phyloP scores from a whole-genome alignment of 805 yeast species.

The Schwanniomyces occidentalis region DNA sequence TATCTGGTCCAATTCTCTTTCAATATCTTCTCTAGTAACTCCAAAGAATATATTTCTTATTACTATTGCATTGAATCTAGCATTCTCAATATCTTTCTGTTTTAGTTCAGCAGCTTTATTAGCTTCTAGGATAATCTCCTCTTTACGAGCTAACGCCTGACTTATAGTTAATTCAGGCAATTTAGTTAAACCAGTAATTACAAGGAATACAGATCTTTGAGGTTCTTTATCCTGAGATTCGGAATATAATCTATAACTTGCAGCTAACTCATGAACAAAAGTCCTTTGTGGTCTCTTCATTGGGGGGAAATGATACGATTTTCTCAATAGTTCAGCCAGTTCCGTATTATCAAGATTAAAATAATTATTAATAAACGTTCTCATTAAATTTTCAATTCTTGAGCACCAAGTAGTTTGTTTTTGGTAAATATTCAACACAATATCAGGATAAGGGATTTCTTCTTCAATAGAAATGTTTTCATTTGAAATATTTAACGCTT shows the following conservation, averaged over 20 bases:
- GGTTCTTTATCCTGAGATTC: conserved; percentile 87
- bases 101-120: conserved; percentile 19
- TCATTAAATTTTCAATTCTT: conserved; percentile 56
- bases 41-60: conserved; percentile 57
- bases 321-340: conserved; percentile 19
- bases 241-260: conserved; percentile 55
- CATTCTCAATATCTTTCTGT: conserved; percentile 24
- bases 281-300: conserved; percentile 70
- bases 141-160: conserved; percentile 36
- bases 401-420: conserved; percentile 70
- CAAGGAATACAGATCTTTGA: conserved; percentile 66
- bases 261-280: conserved; percentile 70
- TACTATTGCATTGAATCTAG: conserved; percentile 53
- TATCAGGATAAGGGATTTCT: conserved; percentile 45
- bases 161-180: conserved; percentile 49
- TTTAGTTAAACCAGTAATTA: conserved; percentile 28
- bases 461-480: conserved; percentile 10
- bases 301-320: conserved; percentile 64
- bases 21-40: conserved; percentile 47
- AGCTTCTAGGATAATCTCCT: conserved; percentile 20
- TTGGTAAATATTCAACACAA: conserved; percentile 46
- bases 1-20: conserved; percentile 23
- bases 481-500: conserved; percentile 50
- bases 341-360: conserved; percentile 14
- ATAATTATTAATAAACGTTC: conserved; percentile 47